These are phyloP conservation scores for Gloeostereum incarnatum DNA, from an alignment of 768 basidiomycete species.

Conservation along the genomic window DNA sequence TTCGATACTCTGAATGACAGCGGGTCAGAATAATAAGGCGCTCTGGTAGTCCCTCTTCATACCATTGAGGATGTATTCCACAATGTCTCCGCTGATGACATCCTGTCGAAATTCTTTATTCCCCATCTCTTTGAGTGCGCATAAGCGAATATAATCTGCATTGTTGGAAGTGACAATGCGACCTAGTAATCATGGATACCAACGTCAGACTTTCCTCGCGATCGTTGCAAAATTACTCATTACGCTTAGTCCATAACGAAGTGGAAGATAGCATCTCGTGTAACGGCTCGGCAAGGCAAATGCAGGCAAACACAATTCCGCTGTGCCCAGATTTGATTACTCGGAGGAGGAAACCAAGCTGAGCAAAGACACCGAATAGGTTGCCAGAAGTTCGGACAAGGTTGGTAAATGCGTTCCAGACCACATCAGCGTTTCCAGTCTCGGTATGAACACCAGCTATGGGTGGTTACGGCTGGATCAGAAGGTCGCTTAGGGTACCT, in stretches of 20 bases:
- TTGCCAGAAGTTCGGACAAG: conserved; percentile 2
- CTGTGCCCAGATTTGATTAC: too few relatives aligned
- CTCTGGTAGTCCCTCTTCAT: too few relatives aligned
- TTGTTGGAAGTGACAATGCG: not conserved
- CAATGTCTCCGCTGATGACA: conserved; percentile 3
- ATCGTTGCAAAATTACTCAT: not conserved
- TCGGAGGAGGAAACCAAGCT: too few relatives aligned
- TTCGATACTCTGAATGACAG: conserved; percentile 1
- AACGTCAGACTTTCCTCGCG: not conserved
- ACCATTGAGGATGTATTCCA: conserved; percentile 2
- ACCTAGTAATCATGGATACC: not conserved
- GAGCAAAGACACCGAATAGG: too few relatives aligned
- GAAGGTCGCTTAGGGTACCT: not conserved
- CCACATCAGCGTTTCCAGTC: not conserved
- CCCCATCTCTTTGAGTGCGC: not conserved
- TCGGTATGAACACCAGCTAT: not conserved
- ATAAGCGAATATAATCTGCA: not conserved
- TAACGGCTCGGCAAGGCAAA: conserved; percentile 2
- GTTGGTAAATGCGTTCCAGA: not conserved
- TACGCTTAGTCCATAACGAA: not conserved
- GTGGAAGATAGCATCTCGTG: not conserved
- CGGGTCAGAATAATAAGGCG: not conserved
- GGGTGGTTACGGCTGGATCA: not conserved
- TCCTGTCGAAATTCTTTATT: not conserved
- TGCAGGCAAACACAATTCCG: not conserved